These are phyloP conservation scores for Petrea volubilis DNA, from an alignment of 257 asterid genomes.

Conservation along the genomic window DNA sequence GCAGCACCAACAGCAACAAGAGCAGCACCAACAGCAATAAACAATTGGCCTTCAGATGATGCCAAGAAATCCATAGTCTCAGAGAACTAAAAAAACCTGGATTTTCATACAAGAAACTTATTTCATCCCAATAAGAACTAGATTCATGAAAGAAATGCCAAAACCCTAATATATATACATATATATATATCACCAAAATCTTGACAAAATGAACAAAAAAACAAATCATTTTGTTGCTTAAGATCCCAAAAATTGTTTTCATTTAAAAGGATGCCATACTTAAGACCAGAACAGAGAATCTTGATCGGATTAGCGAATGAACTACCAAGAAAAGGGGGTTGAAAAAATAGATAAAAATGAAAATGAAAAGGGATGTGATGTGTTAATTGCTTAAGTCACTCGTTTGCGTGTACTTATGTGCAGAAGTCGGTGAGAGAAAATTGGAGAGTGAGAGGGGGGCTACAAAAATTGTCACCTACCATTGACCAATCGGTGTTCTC, in stretches of 20 bases:
- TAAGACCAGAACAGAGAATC: slow-evolving; percentile 21
- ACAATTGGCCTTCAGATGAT: slow-evolving; percentile 63
- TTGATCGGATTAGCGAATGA: neutral
- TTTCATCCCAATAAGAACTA: neutral
- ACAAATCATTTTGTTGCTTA: neutral
- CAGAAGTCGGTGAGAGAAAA: neutral
- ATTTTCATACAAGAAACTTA: neutral
- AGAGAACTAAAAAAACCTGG: slow-evolving; percentile 24
- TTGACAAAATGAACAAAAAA: slow-evolving; percentile 6
- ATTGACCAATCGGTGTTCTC: neutral
- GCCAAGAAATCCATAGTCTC: slow-evolving; percentile 61
- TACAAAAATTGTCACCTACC: slow-evolving; percentile 23
- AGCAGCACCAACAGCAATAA: slow-evolving; percentile 54
- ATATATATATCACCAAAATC: neutral
- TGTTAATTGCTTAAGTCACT: neutral
- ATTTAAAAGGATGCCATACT: neutral
- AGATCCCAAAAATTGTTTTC: slow-evolving; percentile 10
- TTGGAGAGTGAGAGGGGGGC: neutral
- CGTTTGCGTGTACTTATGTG: neutral
- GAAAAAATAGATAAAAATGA: neutral
- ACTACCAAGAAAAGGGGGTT: neutral
- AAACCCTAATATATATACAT: neutral
- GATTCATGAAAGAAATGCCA: neutral
- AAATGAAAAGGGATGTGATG: neutral
- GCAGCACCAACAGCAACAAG: slow-evolving; percentile 72